These are phyloP conservation scores for Yarrowia sp. DNA, from an alignment of 805 yeast species.

Conservation along the genomic window DNA sequence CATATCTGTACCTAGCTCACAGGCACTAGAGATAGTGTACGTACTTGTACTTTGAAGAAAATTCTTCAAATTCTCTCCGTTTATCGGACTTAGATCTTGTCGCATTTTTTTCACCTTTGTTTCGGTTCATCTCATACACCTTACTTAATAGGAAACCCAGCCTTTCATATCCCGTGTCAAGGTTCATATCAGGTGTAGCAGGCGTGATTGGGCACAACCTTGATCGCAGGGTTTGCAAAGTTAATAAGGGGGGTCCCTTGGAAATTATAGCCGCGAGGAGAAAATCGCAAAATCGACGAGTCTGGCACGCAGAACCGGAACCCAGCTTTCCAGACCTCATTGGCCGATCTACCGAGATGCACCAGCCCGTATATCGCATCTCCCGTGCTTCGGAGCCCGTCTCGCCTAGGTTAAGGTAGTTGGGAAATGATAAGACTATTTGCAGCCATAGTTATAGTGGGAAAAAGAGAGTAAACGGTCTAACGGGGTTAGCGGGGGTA, in stretches of 20 bases:
- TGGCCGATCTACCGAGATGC: too few species aligned
- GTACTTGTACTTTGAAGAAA: too few species aligned
- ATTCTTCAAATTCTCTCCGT: too few species aligned
- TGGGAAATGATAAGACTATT: conserved; percentile 22
- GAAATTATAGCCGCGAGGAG: conserved; percentile 21
- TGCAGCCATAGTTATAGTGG: too few species aligned
- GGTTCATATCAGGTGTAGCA: not conserved
- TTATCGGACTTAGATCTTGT: too few species aligned
- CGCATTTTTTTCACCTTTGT: too few species aligned
- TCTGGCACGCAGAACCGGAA: too few species aligned
- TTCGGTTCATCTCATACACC: conserved; percentile 9
- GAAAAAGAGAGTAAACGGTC: too few species aligned
- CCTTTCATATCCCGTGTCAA: not conserved
- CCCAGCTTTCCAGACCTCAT: too few species aligned
- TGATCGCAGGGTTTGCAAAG: conserved; percentile 3
- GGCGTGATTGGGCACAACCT: conserved; percentile 25
- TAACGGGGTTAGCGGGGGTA: too few species aligned
- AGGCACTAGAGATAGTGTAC: too few species aligned
- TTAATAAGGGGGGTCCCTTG: not conserved
- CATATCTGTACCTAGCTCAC: too few species aligned
- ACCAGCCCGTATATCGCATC: not conserved
- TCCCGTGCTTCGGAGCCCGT: not conserved
- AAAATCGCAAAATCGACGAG: not conserved
- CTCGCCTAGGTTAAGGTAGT: conserved; percentile 6
- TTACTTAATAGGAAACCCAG: conserved; percentile 16